Conservation (phyloP, 441 rosid species). For the Mallotus repandus region DNA sequence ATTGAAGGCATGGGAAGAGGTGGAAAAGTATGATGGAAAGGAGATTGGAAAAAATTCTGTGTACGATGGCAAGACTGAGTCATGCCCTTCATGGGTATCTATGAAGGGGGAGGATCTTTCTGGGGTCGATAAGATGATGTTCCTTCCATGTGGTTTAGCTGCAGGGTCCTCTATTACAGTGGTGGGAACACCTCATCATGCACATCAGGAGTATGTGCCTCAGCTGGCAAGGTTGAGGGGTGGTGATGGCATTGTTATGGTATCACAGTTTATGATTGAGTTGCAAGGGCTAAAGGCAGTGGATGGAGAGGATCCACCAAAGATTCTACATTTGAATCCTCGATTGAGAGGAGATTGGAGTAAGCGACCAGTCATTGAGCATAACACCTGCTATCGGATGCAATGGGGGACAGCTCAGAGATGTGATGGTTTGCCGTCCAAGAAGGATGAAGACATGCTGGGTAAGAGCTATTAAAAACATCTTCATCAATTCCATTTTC, state of each 20-base stretch:
- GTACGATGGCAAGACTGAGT: constrained; percentile 45
- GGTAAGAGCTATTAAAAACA: constrained; percentile 44
- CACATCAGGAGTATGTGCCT: constrained; percentile 78
- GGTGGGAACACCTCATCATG: constrained; percentile 77
- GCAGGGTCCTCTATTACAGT: constrained; percentile 91
- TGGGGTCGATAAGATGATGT: constrained; percentile 59
- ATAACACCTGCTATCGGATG: constrained; percentile 98
- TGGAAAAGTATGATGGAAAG: constrained; percentile 49
- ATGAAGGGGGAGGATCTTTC: constrained; percentile 63
- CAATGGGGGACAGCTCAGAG: constrained; percentile 97
- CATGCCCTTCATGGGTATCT: constrained; percentile 85
- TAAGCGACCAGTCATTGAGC: constrained; percentile 81
- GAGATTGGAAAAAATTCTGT: constrained; percentile 41
- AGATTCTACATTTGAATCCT: constrained; percentile 91
- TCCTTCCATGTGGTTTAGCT: constrained; percentile 94
- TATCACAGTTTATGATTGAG: constrained; percentile 94
- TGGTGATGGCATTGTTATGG: constrained; percentile 60
- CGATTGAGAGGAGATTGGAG: constrained; percentile 95
- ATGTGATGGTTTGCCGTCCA: constrained; percentile 85
- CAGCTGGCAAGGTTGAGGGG: constrained; percentile 51
- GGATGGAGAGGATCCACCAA: constrained; percentile 96
- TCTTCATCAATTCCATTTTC: neutral
- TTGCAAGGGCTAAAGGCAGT: constrained; percentile 87
- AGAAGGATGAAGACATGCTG: constrained; percentile 69
- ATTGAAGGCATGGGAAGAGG: constrained; percentile 84